Evolutionary conservation across 2,329 filamentous ascomycete genomes (phyloP).

Genomic region (Podosphaera fusca): DNA sequence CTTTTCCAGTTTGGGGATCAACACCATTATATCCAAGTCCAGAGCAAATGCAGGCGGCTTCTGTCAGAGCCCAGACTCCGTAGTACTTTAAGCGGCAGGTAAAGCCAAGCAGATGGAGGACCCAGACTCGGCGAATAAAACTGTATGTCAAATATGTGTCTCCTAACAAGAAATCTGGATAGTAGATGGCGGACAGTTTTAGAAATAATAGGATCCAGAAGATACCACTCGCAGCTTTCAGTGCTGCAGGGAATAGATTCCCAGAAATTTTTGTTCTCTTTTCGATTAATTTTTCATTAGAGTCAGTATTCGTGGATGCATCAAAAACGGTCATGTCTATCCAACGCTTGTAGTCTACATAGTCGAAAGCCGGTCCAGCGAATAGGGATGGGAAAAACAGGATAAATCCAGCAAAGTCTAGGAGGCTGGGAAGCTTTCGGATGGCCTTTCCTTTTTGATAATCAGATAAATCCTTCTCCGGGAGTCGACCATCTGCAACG

Average conservation of each 20-base stretch:
- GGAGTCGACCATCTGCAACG: slow-evolving; percentile 70
- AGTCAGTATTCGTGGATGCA: slow-evolving; percentile 44
- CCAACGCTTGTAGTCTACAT: slow-evolving; percentile 75
- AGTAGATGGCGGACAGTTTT: slow-evolving; percentile 45
- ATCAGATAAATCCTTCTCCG: slow-evolving; percentile 59
- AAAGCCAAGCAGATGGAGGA: slow-evolving; percentile 65
- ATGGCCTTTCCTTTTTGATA: slow-evolving; percentile 68
- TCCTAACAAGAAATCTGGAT: slow-evolving; percentile 36
- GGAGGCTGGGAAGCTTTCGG: slow-evolving; percentile 43
- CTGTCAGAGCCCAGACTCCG: slow-evolving; percentile 79
- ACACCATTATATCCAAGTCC: slow-evolving; percentile 89
- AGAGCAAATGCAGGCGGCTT: slow-evolving; percentile 81
- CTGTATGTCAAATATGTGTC: slow-evolving; percentile 42
- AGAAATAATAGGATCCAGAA: slow-evolving; percentile 64
- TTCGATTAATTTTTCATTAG: slow-evolving; percentile 56
- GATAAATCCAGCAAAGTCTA: slow-evolving; percentile 78
- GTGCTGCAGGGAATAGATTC: slow-evolving; percentile 62
- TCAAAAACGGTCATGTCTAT: slow-evolving; percentile 91
- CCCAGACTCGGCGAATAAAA: slow-evolving; percentile 50
- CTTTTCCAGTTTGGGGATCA: slow-evolving; percentile 60
- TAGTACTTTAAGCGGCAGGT: slow-evolving; percentile 84
- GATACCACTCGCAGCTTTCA: slow-evolving; percentile 52
- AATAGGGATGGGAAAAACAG: slow-evolving; percentile 87
- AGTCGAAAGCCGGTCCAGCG: slow-evolving; percentile 83
- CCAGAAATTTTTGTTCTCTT: slow-evolving; percentile 84